Percentiles rank a stretch among this genome's conserved stretches.
Conservation (phyloP, 805 yeast genomes). For the Myxozyma sirexii region DNA sequence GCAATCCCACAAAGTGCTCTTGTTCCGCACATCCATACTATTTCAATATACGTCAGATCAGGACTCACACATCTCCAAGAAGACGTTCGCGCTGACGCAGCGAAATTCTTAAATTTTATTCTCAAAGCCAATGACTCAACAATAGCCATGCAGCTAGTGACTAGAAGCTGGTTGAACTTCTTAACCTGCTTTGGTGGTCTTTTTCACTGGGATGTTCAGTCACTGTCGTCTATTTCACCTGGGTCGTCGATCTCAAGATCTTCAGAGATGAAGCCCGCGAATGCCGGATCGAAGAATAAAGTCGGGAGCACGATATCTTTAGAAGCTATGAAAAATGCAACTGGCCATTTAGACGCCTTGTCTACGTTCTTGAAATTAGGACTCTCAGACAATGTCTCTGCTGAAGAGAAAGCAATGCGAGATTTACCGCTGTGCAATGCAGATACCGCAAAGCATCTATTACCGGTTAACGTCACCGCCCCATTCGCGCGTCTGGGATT, state of each 20-base stretch:
- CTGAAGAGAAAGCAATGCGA: constrained; percentile 31
- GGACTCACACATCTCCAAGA: constrained; percentile 93
- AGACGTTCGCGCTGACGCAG: constrained; percentile 72
- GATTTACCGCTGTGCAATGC: constrained; percentile 47
- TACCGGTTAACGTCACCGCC: constrained; percentile 56
- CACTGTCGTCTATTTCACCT: background rate
- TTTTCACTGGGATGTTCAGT: constrained; percentile 60
- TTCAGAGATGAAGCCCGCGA: background rate
- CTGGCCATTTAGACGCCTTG: constrained; percentile 46
- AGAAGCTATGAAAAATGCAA: constrained; percentile 35
- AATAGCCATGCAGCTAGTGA: constrained; percentile 54
- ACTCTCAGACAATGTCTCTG: constrained; percentile 32
- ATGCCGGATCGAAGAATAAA: constrained; percentile 9
- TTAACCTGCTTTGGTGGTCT: constrained; percentile 68
- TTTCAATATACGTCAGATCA: constrained; percentile 74
- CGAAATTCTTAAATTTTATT: constrained; percentile 64
- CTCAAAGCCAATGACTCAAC: constrained; percentile 45
- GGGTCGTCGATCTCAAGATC: background rate
- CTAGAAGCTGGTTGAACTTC: constrained; percentile 69
- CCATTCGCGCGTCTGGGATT: constrained; percentile 68
- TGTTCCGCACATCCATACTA: constrained; percentile 42
- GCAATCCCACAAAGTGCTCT: constrained; percentile 33
- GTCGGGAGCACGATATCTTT: constrained; percentile 39
- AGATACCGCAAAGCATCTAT: constrained; percentile 54
- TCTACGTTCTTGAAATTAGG: constrained; percentile 52